These are phyloP conservation scores for Mortierella antarctica DNA, from an alignment of 192 early-diverging fungal genomes.

Conservation along the genomic window DNA sequence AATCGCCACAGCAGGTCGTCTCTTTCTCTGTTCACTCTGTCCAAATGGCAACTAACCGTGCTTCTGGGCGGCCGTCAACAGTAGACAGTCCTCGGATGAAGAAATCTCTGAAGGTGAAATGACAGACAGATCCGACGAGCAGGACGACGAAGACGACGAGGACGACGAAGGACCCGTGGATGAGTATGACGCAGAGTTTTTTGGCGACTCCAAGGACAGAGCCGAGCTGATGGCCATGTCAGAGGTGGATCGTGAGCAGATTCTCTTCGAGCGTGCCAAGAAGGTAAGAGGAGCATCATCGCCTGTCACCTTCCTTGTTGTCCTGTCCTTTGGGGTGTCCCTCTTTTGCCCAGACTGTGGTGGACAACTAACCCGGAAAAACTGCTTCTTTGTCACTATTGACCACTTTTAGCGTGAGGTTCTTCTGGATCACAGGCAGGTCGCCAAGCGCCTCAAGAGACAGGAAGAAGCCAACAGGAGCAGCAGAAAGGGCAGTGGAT, in stretches of 20 bases:
- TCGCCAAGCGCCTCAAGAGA: slow-evolving; percentile 45
- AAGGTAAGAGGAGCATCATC: slow-evolving; percentile 35
- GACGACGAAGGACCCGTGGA: slow-evolving; percentile 70
- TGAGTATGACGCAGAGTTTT: slow-evolving; percentile 79
- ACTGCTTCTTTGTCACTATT: not conserved
- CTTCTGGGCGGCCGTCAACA: not conserved
- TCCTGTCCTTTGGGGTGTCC: too few species aligned
- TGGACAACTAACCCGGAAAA: not conserved
- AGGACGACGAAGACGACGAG: slow-evolving; percentile 58
- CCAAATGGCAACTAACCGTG: not conserved
- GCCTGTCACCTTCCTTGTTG: not conserved
- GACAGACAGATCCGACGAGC: slow-evolving; percentile 54
- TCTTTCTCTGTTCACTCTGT: not conserved
- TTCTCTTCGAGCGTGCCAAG: slow-evolving; percentile 81
- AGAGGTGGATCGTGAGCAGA: slow-evolving; percentile 81
- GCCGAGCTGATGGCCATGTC: slow-evolving; percentile 67
- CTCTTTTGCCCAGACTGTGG: not conserved
- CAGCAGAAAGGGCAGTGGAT: slow-evolving; percentile 36
- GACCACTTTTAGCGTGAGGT: slow-evolving; percentile 7
- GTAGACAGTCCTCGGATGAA: slow-evolving; percentile 47
- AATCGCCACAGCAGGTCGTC: not conserved
- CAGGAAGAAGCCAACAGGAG: slow-evolving; percentile 49
- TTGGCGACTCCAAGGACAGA: slow-evolving; percentile 76
- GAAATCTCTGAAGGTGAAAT: slow-evolving; percentile 54
- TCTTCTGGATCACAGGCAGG: slow-evolving; percentile 49